Percentiles rank a stretch among this genome's conserved stretches.
phyloP scores from a whole-genome alignment of 441 rosid species.

The Iberis amara region DNA sequence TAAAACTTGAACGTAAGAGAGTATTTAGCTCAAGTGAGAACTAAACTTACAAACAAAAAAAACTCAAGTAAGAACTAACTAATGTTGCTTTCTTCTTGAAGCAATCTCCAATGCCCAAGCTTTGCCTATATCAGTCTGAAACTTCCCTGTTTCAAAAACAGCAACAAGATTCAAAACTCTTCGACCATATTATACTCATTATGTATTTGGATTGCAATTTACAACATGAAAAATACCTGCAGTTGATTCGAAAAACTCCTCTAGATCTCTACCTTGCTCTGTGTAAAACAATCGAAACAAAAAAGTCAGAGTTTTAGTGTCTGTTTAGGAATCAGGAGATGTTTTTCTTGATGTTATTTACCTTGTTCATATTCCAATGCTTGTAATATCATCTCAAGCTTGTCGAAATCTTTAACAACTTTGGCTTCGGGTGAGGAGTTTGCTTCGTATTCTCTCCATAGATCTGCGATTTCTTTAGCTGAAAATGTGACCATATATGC shows the following conservation, averaged over 20 bases:
- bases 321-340: not conserved
- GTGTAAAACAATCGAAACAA: slow-evolving; percentile 29
- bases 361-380: slow-evolving; percentile 87
- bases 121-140: slow-evolving; percentile 84
- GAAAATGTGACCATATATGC: slow-evolving; percentile 24
- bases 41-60: not conserved
- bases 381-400: slow-evolving; percentile 92
- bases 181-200: not conserved
- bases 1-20: slow-evolving; percentile 5
- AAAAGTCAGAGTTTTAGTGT: not conserved
- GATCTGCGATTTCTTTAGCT: slow-evolving; percentile 67
- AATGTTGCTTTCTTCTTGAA: slow-evolving; percentile 47
- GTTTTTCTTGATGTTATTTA: slow-evolving; percentile 22
- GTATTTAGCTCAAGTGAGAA: slow-evolving; percentile 4
- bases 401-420: slow-evolving; percentile 89
- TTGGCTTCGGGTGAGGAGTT: slow-evolving; percentile 80
- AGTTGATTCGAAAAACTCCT: slow-evolving; percentile 84
- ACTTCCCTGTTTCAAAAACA: slow-evolving; percentile 63
- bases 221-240: slow-evolving; percentile 41
- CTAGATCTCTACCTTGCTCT: slow-evolving; percentile 74
- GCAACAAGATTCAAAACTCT: not conserved
- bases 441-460: slow-evolving; percentile 88
- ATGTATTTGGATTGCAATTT: not conserved
- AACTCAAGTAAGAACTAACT: slow-evolving; percentile 16
- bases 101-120: slow-evolving; percentile 88